These are phyloP conservation scores for Discostella stelligeroides DNA, from an alignment of 108 stramenopile species.

Conservation along the genomic window DNA sequence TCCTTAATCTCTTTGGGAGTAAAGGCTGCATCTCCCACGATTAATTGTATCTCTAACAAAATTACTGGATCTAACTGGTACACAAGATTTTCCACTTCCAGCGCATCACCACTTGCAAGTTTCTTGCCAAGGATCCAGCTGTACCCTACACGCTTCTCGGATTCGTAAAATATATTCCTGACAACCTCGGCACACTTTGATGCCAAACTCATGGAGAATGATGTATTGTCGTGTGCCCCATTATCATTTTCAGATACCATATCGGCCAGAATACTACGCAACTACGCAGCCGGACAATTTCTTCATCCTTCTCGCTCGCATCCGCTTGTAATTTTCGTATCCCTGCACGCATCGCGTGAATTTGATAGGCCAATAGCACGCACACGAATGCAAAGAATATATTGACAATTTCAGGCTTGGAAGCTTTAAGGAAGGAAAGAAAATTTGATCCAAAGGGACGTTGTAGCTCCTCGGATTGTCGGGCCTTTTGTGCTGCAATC, in stretches of 20 bases:
- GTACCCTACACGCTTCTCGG: slow-evolving; percentile 37
- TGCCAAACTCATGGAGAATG: slow-evolving; percentile 26
- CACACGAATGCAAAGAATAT: slow-evolving; percentile 55
- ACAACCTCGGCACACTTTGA: slow-evolving; percentile 34
- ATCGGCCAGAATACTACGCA: slow-evolving; percentile 16
- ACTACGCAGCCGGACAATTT: slow-evolving; percentile 19
- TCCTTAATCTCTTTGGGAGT: slow-evolving; percentile 35
- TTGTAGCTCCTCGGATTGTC: slow-evolving; percentile 18
- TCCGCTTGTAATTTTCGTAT: slow-evolving; percentile 38
- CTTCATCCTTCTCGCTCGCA: slow-evolving; percentile 22
- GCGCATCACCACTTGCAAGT: slow-evolving; percentile 32
- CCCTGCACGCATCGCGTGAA: slow-evolving; percentile 38
- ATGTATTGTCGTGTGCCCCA: slow-evolving; percentile 14
- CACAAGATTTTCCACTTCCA: slow-evolving; percentile 30
- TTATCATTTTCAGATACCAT: slow-evolving; percentile 5
- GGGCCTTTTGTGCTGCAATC: slow-evolving; percentile 35
- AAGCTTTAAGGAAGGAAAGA: slow-evolving; percentile 33
- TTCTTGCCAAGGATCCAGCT: slow-evolving; percentile 41
- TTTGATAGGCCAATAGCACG: slow-evolving; percentile 54
- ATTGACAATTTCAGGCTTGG: slow-evolving; percentile 50
- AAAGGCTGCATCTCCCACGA: slow-evolving; percentile 38
- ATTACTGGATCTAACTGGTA: slow-evolving; percentile 24
- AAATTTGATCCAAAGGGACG: slow-evolving; percentile 34
- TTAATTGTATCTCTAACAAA: slow-evolving; percentile 23
- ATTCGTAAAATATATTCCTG: slow-evolving; percentile 19